Base-by-base conservation (phyloP, 352 stramenopile species). In the Globisporangium rhizosaccharum region DNA sequence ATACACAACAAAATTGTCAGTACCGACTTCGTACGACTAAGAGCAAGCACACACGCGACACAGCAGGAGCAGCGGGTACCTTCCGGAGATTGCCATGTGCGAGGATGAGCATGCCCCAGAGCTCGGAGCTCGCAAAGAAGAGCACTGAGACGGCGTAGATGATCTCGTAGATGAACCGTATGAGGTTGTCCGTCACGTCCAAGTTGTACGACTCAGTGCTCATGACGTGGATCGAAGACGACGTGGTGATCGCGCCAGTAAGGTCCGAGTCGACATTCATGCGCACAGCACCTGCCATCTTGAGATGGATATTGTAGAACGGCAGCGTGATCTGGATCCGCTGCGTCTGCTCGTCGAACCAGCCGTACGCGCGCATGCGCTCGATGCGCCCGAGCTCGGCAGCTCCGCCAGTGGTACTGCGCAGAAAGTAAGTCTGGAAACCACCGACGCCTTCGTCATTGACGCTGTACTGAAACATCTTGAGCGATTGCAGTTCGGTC, bases 191-290 rank as follows among this genome's bases (percentile, higher is more conserved):
- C 12, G 56, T 54, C 17, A 75, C 51, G n/a, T 66, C 70, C 30
- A 86, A 75, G 61, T 87, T 78, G 68, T 89, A 89, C 17, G 72
- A 73, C 58, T 89, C 73, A 23, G 85, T 72, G 20, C 84, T 82
- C 2, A 75, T 65, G 0, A 89, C 73, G 20, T 85, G 68, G 20
- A 89, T 70, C 26, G 64, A 55, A 0, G 69, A 73, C 18, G 59
- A 46, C 2, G 76, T 72, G n/a, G 49, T 71, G 4, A 89, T 68
- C 0, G 68, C 79, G 25, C 79, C 79, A 1, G 75, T 71, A 20
- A 89, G 65, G 45, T 83, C 73, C 46, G 87, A 89, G 26, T 73
- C 58, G 26, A 89, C 56, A 2, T 66, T 76, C 41, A 89, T 61
- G 14, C 79, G 54, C 11, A 87, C 68, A 20, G 73, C 82, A 56